These are phyloP conservation scores for Kwoniella shivajii DNA, from an alignment of 1,284 basidiomycete species.

Conservation along the genomic window DNA sequence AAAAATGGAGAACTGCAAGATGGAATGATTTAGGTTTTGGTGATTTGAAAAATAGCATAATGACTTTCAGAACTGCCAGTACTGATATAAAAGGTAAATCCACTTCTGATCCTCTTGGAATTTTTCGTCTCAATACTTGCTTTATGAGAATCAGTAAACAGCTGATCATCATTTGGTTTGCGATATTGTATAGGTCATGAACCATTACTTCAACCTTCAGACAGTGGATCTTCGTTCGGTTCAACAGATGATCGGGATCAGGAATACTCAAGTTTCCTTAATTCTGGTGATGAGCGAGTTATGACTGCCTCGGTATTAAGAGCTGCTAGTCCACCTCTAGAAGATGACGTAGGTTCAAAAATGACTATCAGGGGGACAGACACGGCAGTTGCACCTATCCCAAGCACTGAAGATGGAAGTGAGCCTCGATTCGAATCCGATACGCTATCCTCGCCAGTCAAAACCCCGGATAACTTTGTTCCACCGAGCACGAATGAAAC, in stretches of 20 bases:
- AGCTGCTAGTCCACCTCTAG: slow-evolving; percentile 17
- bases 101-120: not conserved
- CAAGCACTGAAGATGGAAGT: no score
- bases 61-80: slow-evolving; percentile 31
- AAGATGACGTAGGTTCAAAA: slow-evolving; percentile 26
- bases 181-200: slow-evolving; percentile 10
- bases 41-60: slow-evolving; percentile 30
- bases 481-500: no score
- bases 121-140: not conserved
- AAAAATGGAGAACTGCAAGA: slow-evolving; percentile 50
- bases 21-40: slow-evolving; percentile 26
- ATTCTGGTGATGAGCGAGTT: slow-evolving; percentile 5
- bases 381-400: not conserved
- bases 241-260: slow-evolving; percentile 1
- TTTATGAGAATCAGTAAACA: not conserved
- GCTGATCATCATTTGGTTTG: not conserved
- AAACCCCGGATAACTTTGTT: no score
- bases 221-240: slow-evolving; percentile 11
- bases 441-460: no score
- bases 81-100: slow-evolving; percentile 42
- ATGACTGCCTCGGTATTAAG: slow-evolving; percentile 22
- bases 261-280: slow-evolving; percentile 2
- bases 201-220: slow-evolving; percentile 3
- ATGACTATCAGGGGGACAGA: slow-evolving; percentile 30
- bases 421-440: no score